Conservation (phyloP, 202 grass and related monocot genomes). For the Carex sylvatica region DNA sequence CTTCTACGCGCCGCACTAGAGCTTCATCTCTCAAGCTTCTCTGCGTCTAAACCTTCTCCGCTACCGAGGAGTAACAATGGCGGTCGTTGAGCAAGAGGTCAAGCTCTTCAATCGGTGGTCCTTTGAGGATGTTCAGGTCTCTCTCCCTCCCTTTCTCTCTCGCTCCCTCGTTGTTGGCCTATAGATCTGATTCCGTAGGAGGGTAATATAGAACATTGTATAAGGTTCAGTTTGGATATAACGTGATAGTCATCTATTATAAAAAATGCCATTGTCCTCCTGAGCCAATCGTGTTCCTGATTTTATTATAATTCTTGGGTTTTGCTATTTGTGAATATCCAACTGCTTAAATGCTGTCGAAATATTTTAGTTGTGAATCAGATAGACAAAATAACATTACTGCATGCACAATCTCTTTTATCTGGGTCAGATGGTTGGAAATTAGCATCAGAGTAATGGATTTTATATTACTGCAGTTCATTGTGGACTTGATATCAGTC, state of each 20-base stretch:
- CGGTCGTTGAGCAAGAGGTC: slow-evolving; percentile 37
- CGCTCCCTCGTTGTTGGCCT: neutral
- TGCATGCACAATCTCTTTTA: neutral
- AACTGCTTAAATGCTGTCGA: neutral
- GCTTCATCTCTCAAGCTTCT: neutral
- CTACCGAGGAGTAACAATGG: neutral
- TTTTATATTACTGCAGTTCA: too few species aligned
- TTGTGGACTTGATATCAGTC: neutral
- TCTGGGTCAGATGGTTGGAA: neutral
- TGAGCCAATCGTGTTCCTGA: neutral
- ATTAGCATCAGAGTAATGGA: neutral
- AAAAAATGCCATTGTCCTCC: neutral
- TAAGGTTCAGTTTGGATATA: neutral
- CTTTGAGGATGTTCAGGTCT: slow-evolving; percentile 52
- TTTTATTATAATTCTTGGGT: neutral
- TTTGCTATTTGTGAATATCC: neutral
- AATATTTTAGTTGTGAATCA: neutral
- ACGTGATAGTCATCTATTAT: neutral
- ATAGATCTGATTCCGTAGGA: neutral
- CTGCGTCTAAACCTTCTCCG: neutral
- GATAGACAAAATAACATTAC: neutral
- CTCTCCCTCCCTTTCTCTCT: neutral
- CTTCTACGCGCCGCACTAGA: slow-evolving; percentile 28
- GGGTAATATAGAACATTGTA: neutral
- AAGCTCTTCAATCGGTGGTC: slow-evolving; percentile 59